Base-by-base conservation (phyloP, 179 eudicot species). In the Silene vulgaris region DNA sequence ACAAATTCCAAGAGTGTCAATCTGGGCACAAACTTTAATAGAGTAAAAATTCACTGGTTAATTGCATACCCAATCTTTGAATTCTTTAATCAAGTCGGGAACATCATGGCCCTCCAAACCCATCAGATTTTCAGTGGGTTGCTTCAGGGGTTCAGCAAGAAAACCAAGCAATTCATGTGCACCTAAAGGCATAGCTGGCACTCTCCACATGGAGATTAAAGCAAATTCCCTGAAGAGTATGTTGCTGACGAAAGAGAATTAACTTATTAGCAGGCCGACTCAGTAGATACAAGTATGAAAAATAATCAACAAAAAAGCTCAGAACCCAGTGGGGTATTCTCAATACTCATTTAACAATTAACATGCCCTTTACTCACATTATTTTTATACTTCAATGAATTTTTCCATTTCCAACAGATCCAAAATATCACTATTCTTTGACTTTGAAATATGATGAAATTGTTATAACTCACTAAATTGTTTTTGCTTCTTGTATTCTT, bases 191-290 rank as follows among this genome's bases (percentile, higher is more conserved):
- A 90, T 82, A 71, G 85, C 87, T 64, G 98, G 96, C 65, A 92
- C 97, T 87, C 98, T 94, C 97, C 98, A 90, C 96, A 94, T 90
- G 48, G 98, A 92, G 66, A 92, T 89, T 71, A 94, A 86, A 83
- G 98, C 90, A 81, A 94, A 92, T 81, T 94, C 98, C 84, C 98
- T 78, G 85, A 94, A 94, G 74, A 92, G 87, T 76, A 89, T 79
- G 80, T 94, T 94, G 89, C 98, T 94, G 79, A 62, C 75, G 14
- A 56, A 37, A 75, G 71, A 69, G 54, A 37, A 3, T 50, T n/a
- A 14, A 72, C 3, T 23, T n/a, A 9, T 71, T 75, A 54, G 77
- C 29, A 64, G 76, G 71, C 32, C 52, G 68, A 29, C 69, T 57
- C 52, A 48, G 65, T 40, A 40, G 48, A 40, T 40, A 40, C 12